A percentile compares a stretch with the other conserved stretches of the same genome.
phyloP scores from a whole-genome alignment of 108 stramenopile genomes.

The Tribonema minus region DNA sequence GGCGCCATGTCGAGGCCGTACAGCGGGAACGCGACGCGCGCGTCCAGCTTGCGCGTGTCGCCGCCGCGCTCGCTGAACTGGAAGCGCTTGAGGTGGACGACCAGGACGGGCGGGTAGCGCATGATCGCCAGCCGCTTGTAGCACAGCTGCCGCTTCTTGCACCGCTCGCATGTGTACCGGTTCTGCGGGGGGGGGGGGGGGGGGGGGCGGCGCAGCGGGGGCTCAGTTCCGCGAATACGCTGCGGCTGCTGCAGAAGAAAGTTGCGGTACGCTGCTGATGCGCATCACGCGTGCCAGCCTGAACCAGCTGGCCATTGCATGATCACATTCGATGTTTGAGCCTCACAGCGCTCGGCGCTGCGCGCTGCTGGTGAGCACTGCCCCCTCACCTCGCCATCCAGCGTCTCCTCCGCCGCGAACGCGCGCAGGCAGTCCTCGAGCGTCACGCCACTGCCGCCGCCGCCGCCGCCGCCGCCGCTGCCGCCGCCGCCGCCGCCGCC shows the following conservation, averaged over 20 bases:
- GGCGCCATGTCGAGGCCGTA: conserved; percentile 25
- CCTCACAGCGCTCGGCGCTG: too few relatives aligned
- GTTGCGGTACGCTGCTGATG: too few relatives aligned
- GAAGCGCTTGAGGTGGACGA: conserved; percentile 44
- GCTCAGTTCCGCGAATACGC: too few relatives aligned
- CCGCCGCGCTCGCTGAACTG: conserved; percentile 8
- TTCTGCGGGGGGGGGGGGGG: too few relatives aligned
- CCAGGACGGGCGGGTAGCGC: conserved; percentile 19
- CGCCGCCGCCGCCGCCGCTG: neutral
- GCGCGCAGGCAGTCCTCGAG: conserved; percentile 22
- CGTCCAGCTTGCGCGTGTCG: conserved; percentile 8
- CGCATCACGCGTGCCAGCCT: too few relatives aligned
- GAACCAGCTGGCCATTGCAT: too few relatives aligned
- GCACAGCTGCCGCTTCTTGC: conserved; percentile 2
- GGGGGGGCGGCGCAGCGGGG: too few relatives aligned
- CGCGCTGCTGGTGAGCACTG: too few relatives aligned
- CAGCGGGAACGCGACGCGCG: conserved; percentile 11
- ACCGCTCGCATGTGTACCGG: conserved; percentile 1
- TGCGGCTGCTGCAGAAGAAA: too few relatives aligned
- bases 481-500: conserved; percentile 13
- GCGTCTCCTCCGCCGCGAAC: conserved; percentile 5
- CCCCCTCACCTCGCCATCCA: too few relatives aligned
- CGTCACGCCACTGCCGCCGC: neutral
- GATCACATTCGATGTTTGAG: too few relatives aligned
- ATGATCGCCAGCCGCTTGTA: conserved; percentile 18